Base-by-base conservation (phyloP, 257 asterid genomes). In the Lantana camara region DNA sequence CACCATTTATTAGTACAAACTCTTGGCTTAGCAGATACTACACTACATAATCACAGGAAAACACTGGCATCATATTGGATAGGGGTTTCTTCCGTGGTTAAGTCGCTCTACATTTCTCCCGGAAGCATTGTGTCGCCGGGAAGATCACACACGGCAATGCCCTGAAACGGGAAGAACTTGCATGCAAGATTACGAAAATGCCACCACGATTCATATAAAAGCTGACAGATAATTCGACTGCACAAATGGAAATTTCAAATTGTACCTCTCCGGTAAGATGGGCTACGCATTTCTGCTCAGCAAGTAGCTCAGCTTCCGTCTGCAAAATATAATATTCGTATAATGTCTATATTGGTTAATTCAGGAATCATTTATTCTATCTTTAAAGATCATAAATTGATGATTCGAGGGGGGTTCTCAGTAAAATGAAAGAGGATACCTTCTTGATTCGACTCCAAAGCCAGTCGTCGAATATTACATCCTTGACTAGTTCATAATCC, bases 101-200 rank as follows among this genome's bases (percentile, higher is more conserved):
- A 4, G 37, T 4, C 11, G 10, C 35, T 60, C 79, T 71, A 93
- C 94, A 89, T 83, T 75, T 93, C 99, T 77, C 99, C 99, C 0
- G 97, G 99, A 77, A 93, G 99, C 99, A 93, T 93, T 0, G 97
- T 93, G 65, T 93, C 99, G 30, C 58, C 99, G 1, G 99, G 99
- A 24, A 93, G 83, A 84, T 93, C 97, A 67, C 99, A 93, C 12
- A 93, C 88, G 38, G 97, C 95, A 37, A 93, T 80, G 41, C 99
- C 99, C 92, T 87, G 67, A 35, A 16, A 46, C 29, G 3, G 15
- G 0, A 10, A 9, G 3, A 16, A 24, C n/a, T 7, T 34, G 9
- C 0, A 7, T 10, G 2, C 51, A 15, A 50, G 53, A 30, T 9
- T 1, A n/a, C n/a, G 9, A 0, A 4, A 30, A 3, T n/a, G 35